A percentile compares a stretch with the other conserved stretches of the same genome.
phyloP scores from a whole-genome alignment of 2,329 filamentous ascomycete genomes.

The Plectosphaerella cucumerina region DNA sequence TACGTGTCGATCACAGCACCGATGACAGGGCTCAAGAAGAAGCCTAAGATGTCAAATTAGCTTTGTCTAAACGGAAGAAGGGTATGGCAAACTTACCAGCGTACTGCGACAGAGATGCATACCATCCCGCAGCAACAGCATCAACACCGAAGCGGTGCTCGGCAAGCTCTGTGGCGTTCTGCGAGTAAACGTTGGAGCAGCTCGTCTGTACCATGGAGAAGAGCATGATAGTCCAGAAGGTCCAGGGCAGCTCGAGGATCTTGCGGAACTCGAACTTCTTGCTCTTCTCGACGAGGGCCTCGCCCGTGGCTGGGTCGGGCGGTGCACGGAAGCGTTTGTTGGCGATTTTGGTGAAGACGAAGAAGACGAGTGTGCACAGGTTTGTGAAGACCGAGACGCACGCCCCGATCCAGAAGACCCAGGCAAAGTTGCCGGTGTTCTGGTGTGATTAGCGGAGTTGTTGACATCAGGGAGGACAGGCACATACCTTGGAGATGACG shows the following conservation, averaged over 20 bases:
- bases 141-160: slow-evolving; percentile 48
- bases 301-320: slow-evolving; percentile 51
- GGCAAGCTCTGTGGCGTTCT: slow-evolving; percentile 53
- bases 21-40: slow-evolving; percentile 48
- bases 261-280: slow-evolving; percentile 52
- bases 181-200: slow-evolving; percentile 42
- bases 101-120: slow-evolving; percentile 46
- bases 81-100: slow-evolving; percentile 9
- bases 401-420: slow-evolving; percentile 57
- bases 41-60: slow-evolving; percentile 20
- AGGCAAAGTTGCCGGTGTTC: slow-evolving; percentile 54
- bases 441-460: not conserved
- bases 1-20: slow-evolving; percentile 47
- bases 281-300: slow-evolving; percentile 54
- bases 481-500: slow-evolving; percentile 41
- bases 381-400: slow-evolving; percentile 63
- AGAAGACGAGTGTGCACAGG: slow-evolving; percentile 45
- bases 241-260: slow-evolving; percentile 52
- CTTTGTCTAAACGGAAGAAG: not conserved
- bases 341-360: slow-evolving; percentile 48
- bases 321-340: slow-evolving; percentile 40
- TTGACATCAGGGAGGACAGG: not conserved
- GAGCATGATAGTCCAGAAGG: slow-evolving; percentile 49
- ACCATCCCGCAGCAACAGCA: slow-evolving; percentile 50
- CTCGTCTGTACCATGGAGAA: slow-evolving; percentile 52